phyloP scores from a whole-genome alignment of 2,329 filamentous ascomycete genomes.

The Stachybotrys echinatus region DNA sequence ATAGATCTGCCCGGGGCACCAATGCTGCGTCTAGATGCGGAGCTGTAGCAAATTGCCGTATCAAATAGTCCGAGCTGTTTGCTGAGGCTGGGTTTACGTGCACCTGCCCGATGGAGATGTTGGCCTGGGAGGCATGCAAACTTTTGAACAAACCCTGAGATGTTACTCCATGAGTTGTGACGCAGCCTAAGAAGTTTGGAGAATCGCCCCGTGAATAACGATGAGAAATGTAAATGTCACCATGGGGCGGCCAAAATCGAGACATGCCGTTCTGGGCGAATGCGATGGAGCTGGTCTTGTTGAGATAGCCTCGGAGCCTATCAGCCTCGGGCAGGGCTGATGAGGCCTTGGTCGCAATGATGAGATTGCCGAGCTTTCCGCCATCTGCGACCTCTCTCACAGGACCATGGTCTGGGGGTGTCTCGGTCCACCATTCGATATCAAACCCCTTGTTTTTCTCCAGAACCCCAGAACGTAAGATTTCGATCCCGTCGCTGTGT shows the following conservation, averaged over 20 bases:
- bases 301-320: constrained; percentile 55
- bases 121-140: constrained; percentile 45
- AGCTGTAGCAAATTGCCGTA: constrained; percentile 33
- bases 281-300: constrained; percentile 63
- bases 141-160: constrained; percentile 46
- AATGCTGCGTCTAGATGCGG: constrained; percentile 35
- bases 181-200: constrained; percentile 69
- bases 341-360: constrained; percentile 73
- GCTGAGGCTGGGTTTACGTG: constrained; percentile 16
- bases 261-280: constrained; percentile 90
- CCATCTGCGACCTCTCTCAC: constrained; percentile 34
- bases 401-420: constrained; percentile 27
- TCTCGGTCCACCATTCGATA: constrained; percentile 51
- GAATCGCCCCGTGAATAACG: constrained; percentile 29
- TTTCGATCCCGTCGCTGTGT: constrained; percentile 35
- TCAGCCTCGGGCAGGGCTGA: constrained; percentile 58
- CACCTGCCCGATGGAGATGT: constrained; percentile 43
- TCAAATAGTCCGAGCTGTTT: constrained; percentile 28
- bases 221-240: constrained; percentile 33
- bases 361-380: constrained; percentile 59
- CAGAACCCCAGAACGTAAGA: constrained; percentile 27
- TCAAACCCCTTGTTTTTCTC: constrained; percentile 34
- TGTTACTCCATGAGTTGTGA: constrained; percentile 52
- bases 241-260: constrained; percentile 50
- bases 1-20: constrained; percentile 39